A percentile compares a stretch with the other conserved stretches of the same genome.
phyloP scores from a whole-genome alignment of 441 rosid species.

The Hypseocharis bilobata region DNA sequence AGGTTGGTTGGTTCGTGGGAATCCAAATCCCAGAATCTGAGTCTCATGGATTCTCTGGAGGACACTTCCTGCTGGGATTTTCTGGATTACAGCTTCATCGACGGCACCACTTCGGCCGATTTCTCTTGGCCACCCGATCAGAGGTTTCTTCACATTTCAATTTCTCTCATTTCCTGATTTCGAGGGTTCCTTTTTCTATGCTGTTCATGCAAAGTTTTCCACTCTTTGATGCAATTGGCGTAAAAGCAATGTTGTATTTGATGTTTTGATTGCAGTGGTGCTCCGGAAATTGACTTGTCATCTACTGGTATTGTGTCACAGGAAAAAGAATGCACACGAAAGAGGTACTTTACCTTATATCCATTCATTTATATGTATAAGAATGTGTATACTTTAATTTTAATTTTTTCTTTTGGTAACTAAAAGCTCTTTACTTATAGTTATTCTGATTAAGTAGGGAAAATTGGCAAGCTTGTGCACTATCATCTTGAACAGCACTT shows the following conservation, averaged over 20 bases:
- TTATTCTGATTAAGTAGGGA: background rate
- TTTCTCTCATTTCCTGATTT: background rate
- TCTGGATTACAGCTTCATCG: constrained; percentile 37
- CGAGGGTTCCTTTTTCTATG: constrained; percentile 8
- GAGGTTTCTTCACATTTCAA: constrained; percentile 14
- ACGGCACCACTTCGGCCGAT: constrained; percentile 24
- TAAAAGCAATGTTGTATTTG: background rate
- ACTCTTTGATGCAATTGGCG: too few species aligned
- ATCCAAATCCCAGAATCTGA: background rate
- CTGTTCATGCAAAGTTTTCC: too few species aligned
- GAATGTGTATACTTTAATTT: background rate
- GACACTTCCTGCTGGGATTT: constrained; percentile 41
- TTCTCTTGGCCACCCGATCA: constrained; percentile 21
- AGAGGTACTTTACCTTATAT: constrained; percentile 37
- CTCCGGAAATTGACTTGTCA: constrained; percentile 34
- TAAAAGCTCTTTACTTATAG: background rate
- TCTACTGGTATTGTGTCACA: constrained; percentile 27
- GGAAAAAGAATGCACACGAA: constrained; percentile 38
- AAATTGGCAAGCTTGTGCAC: too few species aligned
- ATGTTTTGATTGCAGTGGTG: constrained; percentile 16
- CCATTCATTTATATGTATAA: background rate
- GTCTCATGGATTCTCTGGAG: constrained; percentile 34
- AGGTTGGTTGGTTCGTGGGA: background rate
- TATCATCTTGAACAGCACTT: background rate
- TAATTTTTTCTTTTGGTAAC: background rate